phyloP scores from a whole-genome alignment of 2,329 filamentous ascomycete genomes.

The Purpureocillium lavendulum region DNA sequence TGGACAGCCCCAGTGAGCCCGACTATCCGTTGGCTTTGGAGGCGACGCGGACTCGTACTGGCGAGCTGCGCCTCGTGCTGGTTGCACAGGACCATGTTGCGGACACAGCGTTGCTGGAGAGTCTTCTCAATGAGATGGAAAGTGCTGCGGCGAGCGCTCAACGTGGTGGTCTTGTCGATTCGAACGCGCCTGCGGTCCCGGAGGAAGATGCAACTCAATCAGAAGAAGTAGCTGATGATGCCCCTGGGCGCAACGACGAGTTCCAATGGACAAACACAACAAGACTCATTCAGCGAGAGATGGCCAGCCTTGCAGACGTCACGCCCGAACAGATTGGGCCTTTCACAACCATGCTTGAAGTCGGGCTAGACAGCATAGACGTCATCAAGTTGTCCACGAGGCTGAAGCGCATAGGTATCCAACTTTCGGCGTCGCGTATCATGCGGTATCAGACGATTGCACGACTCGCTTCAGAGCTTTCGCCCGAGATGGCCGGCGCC shows the following conservation, averaged over 20 bases:
- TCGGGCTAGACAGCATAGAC: slow-evolving; percentile 90
- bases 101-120: slow-evolving; percentile 17
- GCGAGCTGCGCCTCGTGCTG: slow-evolving; percentile 46
- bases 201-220: no score
- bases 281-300: slow-evolving; percentile 45
- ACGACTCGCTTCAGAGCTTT: slow-evolving; percentile 35
- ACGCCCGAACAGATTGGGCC: slow-evolving; percentile 42
- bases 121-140: slow-evolving; percentile 32
- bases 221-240: background rate
- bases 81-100: slow-evolving; percentile 43
- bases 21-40: slow-evolving; percentile 78
- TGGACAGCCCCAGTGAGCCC: slow-evolving; percentile 38
- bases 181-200: no score
- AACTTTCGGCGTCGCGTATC: slow-evolving; percentile 64
- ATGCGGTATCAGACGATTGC: slow-evolving; percentile 63
- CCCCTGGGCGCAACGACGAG: background rate
- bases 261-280: slow-evolving; percentile 55
- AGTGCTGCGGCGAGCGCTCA: slow-evolving; percentile 7
- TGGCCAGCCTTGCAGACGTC: slow-evolving; percentile 54
- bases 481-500: slow-evolving; percentile 2
- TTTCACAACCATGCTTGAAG: slow-evolving; percentile 62
- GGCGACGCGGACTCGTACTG: slow-evolving; percentile 43
- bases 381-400: slow-evolving; percentile 74
- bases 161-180: slow-evolving; percentile 5
- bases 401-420: slow-evolving; percentile 52